Evolutionary conservation across 805 yeast genomes (phyloP).

Genomic region (Tetrapisispora taiwanensis): DNA sequence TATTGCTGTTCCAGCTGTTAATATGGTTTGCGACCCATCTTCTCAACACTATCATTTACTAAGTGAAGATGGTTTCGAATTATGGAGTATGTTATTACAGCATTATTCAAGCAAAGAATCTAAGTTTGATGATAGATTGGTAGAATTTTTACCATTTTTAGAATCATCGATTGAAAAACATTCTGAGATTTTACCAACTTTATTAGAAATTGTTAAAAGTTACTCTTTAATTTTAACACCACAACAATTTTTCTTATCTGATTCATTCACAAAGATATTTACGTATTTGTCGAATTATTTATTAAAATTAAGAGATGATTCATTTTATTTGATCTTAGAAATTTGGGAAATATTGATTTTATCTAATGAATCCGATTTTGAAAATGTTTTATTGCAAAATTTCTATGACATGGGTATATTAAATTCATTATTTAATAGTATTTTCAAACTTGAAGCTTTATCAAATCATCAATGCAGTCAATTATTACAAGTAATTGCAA

Average conservation of each 20-base stretch:
- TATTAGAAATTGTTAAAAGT: slow-evolving; percentile 52
- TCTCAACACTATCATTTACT: slow-evolving; percentile 47
- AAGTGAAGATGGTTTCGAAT: slow-evolving; percentile 77
- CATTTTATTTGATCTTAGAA: slow-evolving; percentile 40
- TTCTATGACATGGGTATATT: slow-evolving; percentile 22
- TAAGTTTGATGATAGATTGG: slow-evolving; percentile 30
- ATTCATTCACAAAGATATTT: slow-evolving; percentile 29
- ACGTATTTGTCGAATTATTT: slow-evolving; percentile 44
- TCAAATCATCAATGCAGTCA: slow-evolving; percentile 28
- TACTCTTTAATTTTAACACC: slow-evolving; percentile 42
- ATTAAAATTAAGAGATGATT: slow-evolving; percentile 58
- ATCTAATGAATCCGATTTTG: slow-evolving; percentile 18
- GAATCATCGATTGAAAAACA: slow-evolving; percentile 52
- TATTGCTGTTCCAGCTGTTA: slow-evolving; percentile 56
- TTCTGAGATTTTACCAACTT: slow-evolving; percentile 63
- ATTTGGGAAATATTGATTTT: slow-evolving; percentile 27
- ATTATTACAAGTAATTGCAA: slow-evolving; percentile 28
- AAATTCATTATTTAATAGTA: slow-evolving; percentile 19
- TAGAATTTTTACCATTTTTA: slow-evolving; percentile 40
- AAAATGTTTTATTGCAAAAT: slow-evolving; percentile 15
- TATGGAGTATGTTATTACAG: slow-evolving; percentile 66
- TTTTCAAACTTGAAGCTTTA: slow-evolving; percentile 24
- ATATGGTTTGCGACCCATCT: slow-evolving; percentile 49
- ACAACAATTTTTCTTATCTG: slow-evolving; percentile 28
- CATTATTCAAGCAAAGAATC: slow-evolving; percentile 39